These are phyloP conservation scores for Nitzschia sp. DNA, from an alignment of 108 stramenopile genomes.

Conservation along the genomic window DNA sequence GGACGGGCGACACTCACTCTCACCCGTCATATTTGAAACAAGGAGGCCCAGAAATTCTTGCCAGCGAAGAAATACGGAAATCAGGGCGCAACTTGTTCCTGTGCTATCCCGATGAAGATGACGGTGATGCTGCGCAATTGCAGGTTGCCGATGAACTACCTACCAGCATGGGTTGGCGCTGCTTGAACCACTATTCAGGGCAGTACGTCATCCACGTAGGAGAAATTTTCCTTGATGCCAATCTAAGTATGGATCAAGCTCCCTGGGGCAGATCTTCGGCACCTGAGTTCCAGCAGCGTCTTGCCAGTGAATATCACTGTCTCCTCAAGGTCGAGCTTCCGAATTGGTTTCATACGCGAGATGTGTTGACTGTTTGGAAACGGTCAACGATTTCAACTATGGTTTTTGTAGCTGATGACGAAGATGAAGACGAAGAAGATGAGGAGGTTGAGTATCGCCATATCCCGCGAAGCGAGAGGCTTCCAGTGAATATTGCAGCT, in stretches of 20 bases:
- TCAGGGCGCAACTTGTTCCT: constrained; percentile 70
- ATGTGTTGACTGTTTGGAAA: constrained; percentile 87
- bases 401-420: constrained; percentile 72
- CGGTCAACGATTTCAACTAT: constrained; percentile 71
- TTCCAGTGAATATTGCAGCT: constrained; percentile 56
- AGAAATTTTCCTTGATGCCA: constrained; percentile 69
- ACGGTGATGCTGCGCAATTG: not conserved
- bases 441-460: constrained; percentile 73
- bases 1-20: constrained; percentile 14
- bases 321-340: constrained; percentile 64
- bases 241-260: constrained; percentile 71
- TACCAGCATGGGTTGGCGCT: constrained; percentile 67
- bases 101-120: constrained; percentile 89
- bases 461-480: constrained; percentile 73
- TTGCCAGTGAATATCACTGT: constrained; percentile 85
- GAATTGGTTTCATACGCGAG: constrained; percentile 84
- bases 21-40: constrained; percentile 23
- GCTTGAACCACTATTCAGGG: constrained; percentile 76
- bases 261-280: constrained; percentile 87
- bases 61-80: constrained; percentile 32
- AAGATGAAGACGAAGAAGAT: constrained; percentile 59
- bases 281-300: constrained; percentile 73
- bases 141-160: constrained; percentile 32
- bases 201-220: constrained; percentile 85
- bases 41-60: constrained; percentile 76